Conservation (phyloP, 768 basidiomycete species). For the Kwoniella dejecticola region DNA sequence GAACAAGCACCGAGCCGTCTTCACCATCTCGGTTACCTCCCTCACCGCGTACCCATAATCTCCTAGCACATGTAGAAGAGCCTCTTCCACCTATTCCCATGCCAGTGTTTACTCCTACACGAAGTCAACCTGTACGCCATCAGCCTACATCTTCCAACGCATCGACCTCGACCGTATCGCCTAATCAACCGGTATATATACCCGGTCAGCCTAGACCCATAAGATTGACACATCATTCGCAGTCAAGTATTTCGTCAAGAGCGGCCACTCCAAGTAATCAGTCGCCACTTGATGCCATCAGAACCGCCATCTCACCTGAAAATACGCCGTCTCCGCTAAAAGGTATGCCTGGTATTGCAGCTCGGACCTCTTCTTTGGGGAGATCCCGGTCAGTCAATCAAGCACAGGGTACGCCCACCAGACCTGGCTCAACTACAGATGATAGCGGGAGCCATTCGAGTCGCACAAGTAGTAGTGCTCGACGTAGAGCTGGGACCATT, state of each 20-base stretch:
- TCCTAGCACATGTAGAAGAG: slow-evolving; percentile 35
- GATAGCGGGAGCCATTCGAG: neutral
- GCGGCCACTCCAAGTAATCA: slow-evolving; percentile 30
- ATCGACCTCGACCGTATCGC: slow-evolving; percentile 13
- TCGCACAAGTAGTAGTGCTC: neutral
- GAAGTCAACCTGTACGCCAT: slow-evolving; percentile 32
- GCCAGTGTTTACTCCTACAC: slow-evolving; percentile 29
- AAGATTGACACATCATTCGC: slow-evolving; percentile 33
- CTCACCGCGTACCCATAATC: slow-evolving; percentile 39
- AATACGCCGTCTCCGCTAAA: slow-evolving; percentile 8
- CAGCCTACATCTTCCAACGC: slow-evolving; percentile 27
- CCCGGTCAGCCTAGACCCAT: slow-evolving; percentile 49
- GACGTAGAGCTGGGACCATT: slow-evolving; percentile 21
- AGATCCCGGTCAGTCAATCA: slow-evolving; percentile 33
- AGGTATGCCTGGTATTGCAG: slow-evolving; percentile 17
- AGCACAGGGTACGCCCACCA: slow-evolving; percentile 8
- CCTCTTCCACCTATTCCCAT: slow-evolving; percentile 19
- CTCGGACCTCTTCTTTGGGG: slow-evolving; percentile 27
- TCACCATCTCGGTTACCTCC: slow-evolving; percentile 30
- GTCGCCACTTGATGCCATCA: slow-evolving; percentile 15
- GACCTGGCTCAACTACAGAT: neutral
- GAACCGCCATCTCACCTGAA: slow-evolving; percentile 13
- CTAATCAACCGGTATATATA: slow-evolving; percentile 33
- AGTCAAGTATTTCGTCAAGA: slow-evolving; percentile 36
- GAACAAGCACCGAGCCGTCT: slow-evolving; percentile 6